phyloP scores from a whole-genome alignment of 78 protist genomes.

The Neovahlkampfia damariscottae region DNA sequence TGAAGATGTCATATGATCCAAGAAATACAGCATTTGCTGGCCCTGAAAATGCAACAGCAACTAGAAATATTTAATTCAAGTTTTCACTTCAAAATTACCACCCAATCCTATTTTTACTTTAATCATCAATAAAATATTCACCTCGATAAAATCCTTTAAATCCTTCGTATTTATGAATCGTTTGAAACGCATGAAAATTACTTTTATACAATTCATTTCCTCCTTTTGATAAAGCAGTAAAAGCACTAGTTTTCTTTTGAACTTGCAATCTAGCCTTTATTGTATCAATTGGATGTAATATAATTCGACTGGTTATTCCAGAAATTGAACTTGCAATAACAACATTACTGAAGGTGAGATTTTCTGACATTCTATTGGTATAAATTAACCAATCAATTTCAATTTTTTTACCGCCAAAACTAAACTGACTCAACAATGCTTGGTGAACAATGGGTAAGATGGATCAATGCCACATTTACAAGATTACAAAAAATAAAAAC shows the following conservation, averaged over 20 bases:
- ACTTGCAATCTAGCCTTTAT: conserved; percentile 4
- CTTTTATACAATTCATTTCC: neutral
- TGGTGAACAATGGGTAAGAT: too few species aligned
- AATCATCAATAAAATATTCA: neutral
- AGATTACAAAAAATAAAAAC: too few species aligned
- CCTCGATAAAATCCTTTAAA: neutral
- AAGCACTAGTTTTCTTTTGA: neutral
- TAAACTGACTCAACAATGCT: too few species aligned
- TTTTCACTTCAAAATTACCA: too few species aligned
- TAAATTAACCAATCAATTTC: too few species aligned
- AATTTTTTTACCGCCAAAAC: too few species aligned
- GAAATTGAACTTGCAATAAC: neutral
- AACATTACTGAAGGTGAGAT: too few species aligned
- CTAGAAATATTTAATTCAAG: too few species aligned
- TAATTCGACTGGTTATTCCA: neutral
- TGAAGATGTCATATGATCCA: neutral
- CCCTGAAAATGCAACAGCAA: neutral
- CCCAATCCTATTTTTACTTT: too few species aligned
- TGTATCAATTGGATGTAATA: neutral
- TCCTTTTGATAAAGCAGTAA: neutral
- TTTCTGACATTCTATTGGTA: too few species aligned
- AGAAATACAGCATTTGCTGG: neutral
- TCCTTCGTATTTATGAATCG: neutral
- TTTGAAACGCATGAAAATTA: neutral
- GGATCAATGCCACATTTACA: too few species aligned